Evolutionary conservation across 192 early-diverging fungal species (phyloP).

Genomic region (Coemansia sp.): DNA sequence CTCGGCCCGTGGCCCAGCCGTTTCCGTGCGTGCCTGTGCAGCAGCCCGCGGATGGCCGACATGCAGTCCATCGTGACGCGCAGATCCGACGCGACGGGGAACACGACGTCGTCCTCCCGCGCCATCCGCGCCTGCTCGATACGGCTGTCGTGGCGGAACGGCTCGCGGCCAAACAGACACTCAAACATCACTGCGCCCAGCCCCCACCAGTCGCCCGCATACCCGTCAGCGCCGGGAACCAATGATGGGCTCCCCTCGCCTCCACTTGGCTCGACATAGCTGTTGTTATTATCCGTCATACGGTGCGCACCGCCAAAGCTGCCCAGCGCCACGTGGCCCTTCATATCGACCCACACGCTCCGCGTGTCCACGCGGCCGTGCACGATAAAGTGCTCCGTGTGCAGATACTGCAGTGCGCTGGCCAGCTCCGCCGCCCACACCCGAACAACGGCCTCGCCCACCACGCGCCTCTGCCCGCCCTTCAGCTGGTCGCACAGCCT

Average conservation of each 20-base stretch:
- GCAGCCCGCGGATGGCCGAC: conserved; percentile 64
- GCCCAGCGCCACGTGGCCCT: conserved; percentile 82
- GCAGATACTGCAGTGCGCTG: conserved; percentile 80
- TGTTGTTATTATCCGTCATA: no score
- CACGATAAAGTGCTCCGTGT: conserved; percentile 69
- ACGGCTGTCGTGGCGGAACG: conserved; percentile 44
- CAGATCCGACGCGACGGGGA: conserved; percentile 31
- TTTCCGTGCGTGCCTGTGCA: conserved; percentile 63
- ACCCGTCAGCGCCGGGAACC: conserved; percentile 54
- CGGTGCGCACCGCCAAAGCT: conserved; percentile 81
- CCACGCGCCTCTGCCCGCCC: conserved; percentile 11
- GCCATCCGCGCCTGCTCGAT: conserved; percentile 21
- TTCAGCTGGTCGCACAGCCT: conserved; percentile 77
- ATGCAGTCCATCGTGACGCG: conserved; percentile 64
- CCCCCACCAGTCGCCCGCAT: conserved; percentile 90
- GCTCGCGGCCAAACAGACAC: conserved; percentile 71
- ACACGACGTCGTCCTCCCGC: conserved; percentile 52
- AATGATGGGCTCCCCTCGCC: no score
- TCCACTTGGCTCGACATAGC: no score
- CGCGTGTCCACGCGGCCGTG: conserved; percentile 89
- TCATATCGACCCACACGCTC: conserved; percentile 67
- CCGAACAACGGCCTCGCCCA: conserved; percentile 68
- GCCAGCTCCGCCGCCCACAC: conserved; percentile 87
- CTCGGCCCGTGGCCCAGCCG: conserved; percentile 73
- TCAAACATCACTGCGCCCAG: conserved; percentile 86